Percentiles rank a stretch among this genome's conserved stretches.
Evolutionary conservation across 345 rosid genomes (phyloP).

Genomic region (Combretum micranthum): DNA sequence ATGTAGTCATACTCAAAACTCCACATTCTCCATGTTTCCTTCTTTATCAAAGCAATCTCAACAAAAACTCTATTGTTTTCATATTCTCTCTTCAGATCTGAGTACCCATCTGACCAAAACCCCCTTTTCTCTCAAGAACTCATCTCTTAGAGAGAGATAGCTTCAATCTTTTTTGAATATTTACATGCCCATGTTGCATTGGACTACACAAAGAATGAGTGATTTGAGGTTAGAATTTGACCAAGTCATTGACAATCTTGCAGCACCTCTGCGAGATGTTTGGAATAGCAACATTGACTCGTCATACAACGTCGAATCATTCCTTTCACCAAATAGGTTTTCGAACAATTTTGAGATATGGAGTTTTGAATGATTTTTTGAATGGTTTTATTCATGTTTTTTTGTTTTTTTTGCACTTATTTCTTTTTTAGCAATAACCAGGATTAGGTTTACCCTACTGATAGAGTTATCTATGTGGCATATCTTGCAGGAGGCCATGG

Average conservation of each 20-base stretch:
- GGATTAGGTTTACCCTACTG: no score
- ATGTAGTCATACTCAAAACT: slow-evolving; percentile 26
- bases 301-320: slow-evolving; percentile 27
- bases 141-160: slow-evolving; percentile 16
- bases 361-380: no score
- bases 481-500: no score
- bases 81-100: slow-evolving; percentile 31
- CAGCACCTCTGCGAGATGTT: no score
- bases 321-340: slow-evolving; percentile 48
- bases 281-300: no score
- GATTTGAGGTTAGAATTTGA: slow-evolving; percentile 81
- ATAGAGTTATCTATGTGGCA: no score
- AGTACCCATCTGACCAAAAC: slow-evolving; percentile 5
- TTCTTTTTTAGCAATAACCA: no score
- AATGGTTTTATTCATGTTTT: no score
- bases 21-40: not conserved
- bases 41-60: slow-evolving; percentile 3
- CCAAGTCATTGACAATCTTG: no score
- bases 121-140: slow-evolving; percentile 14
- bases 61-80: not conserved
- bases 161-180: not conserved
- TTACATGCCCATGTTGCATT: slow-evolving; percentile 22
- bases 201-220: slow-evolving; percentile 97
- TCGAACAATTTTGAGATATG: no score
- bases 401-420: no score